A percentile compares a stretch with the other conserved stretches of the same genome.
These are phyloP conservation scores for Serpula lacrymans DNA, from an alignment of 768 basidiomycete genomes.

Conservation along the genomic window DNA sequence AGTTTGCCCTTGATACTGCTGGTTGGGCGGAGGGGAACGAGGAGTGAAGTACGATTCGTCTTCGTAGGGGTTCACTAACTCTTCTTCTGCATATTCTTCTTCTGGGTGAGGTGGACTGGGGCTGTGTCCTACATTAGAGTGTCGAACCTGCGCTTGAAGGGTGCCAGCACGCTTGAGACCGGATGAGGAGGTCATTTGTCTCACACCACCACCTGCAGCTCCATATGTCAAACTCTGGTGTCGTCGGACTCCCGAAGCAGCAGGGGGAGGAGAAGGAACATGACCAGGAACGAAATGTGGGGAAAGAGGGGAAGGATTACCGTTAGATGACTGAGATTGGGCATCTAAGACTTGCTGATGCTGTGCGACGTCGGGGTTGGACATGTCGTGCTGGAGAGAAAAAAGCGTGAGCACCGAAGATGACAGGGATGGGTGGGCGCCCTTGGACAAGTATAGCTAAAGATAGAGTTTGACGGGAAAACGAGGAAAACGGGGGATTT, in stretches of 20 bases:
- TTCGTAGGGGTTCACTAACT: conserved; percentile 37
- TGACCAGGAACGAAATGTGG: conserved; percentile 53
- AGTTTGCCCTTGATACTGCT: conserved; percentile 37
- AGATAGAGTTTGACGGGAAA: conserved; percentile 3
- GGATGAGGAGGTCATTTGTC: conserved; percentile 43
- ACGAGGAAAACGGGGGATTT: conserved; percentile 4
- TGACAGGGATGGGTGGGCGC: conserved; percentile 18
- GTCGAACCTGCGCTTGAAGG: conserved; percentile 46
- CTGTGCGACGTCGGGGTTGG: conserved; percentile 24
- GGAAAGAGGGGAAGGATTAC: conserved; percentile 53
- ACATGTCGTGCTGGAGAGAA: conserved; percentile 19
- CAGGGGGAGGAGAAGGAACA: conserved; percentile 68
- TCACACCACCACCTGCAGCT: conserved; percentile 44
- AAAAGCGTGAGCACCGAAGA: conserved; percentile 12
- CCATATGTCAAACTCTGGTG: conserved; percentile 80
- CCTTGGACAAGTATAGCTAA: conserved; percentile 9
- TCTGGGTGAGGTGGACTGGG: conserved; percentile 52
- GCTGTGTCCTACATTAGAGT: conserved; percentile 28
- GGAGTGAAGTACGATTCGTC: conserved; percentile 58
- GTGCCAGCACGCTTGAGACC: conserved; percentile 77
- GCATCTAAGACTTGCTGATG: conserved; percentile 51
- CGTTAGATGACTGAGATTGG: conserved; percentile 37
- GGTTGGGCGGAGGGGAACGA: conserved; percentile 36
- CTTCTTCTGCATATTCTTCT: conserved; percentile 53
- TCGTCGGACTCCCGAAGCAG: conserved; percentile 68